Conservation (phyloP, 1,139 yeast genomes). For the Eremothecium cymbalariae region DNA sequence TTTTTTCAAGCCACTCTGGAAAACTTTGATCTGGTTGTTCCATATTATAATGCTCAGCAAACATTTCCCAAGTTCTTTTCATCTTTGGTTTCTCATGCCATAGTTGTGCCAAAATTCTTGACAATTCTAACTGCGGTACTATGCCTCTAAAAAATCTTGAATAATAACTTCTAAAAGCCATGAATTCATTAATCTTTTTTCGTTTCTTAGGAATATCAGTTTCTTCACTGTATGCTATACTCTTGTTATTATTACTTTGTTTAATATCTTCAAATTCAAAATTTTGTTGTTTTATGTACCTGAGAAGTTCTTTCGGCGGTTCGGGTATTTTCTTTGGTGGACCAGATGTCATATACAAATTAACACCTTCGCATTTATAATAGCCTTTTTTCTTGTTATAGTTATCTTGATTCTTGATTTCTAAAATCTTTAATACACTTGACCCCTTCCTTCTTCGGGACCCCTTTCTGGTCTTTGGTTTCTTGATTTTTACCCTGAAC, state of each 20-base stretch:
- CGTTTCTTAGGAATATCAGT: not conserved
- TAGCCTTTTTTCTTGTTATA: not conserved
- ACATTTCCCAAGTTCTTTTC: slow-evolving; percentile 10
- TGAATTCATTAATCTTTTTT: slow-evolving; percentile 15
- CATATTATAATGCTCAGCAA: slow-evolving; percentile 11
- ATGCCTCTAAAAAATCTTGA: slow-evolving; percentile 10
- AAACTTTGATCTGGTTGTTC: slow-evolving; percentile 6
- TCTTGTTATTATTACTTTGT: not conserved
- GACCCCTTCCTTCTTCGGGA: not conserved
- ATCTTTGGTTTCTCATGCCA: slow-evolving; percentile 8
- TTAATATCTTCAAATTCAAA: not conserved
- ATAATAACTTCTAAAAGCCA: slow-evolving; percentile 21
- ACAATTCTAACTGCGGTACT: slow-evolving; percentile 9
- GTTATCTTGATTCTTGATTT: not conserved
- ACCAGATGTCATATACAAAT: slow-evolving; percentile 9
- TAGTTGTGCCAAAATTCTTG: slow-evolving; percentile 7
- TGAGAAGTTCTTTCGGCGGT: slow-evolving; percentile 6
- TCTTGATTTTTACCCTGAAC: slow-evolving; percentile 6
- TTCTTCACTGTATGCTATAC: not conserved
- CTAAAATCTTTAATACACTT: too few species aligned
- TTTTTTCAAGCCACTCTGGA: slow-evolving; percentile 8
- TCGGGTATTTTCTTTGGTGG: slow-evolving; percentile 8
- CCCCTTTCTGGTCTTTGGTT: not conserved
- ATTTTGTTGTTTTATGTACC: not conserved
- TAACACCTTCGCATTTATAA: slow-evolving; percentile 8